phyloP scores from a whole-genome alignment of 2,329 filamentous ascomycete genomes.

The Clarireedia homoeocarpa region DNA sequence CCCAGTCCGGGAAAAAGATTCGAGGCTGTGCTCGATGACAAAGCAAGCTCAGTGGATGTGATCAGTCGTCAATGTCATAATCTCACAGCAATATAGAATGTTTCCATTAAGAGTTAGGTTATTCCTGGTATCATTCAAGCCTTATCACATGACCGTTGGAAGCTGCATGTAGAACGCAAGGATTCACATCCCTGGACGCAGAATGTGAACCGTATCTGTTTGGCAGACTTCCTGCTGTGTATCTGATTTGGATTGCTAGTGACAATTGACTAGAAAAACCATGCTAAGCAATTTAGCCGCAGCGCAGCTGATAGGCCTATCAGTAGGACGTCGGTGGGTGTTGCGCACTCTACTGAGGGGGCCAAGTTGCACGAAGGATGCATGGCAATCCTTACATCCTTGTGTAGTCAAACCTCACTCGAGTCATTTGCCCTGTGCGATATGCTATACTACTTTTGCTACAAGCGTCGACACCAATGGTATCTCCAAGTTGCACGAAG shows the following conservation, averaged over 20 bases:
- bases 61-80: too few species aligned
- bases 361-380: constrained; percentile 5
- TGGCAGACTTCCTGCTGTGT: not conserved
- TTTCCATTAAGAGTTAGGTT: too few species aligned
- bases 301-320: not conserved
- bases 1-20: not conserved
- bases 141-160: constrained; percentile 12
- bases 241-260: not conserved
- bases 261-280: not conserved
- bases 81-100: too few species aligned
- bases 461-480: not conserved
- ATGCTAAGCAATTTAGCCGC: constrained; percentile 1
- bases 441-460: not conserved
- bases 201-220: not conserved
- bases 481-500: too few species aligned
- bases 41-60: not conserved
- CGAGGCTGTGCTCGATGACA: not conserved
- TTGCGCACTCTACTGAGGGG: constrained; percentile 1
- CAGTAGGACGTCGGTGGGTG: not conserved
- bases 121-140: not conserved
- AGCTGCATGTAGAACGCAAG: constrained; percentile 12
- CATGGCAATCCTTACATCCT: not conserved
- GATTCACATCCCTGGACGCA: constrained; percentile 6
- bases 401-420: constrained; percentile 2
- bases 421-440: not conserved